Percentiles rank a stretch among this genome's conserved stretches.
These are phyloP conservation scores for Ephemerocybe angulata DNA, from an alignment of 768 basidiomycete species.

Conservation along the genomic window DNA sequence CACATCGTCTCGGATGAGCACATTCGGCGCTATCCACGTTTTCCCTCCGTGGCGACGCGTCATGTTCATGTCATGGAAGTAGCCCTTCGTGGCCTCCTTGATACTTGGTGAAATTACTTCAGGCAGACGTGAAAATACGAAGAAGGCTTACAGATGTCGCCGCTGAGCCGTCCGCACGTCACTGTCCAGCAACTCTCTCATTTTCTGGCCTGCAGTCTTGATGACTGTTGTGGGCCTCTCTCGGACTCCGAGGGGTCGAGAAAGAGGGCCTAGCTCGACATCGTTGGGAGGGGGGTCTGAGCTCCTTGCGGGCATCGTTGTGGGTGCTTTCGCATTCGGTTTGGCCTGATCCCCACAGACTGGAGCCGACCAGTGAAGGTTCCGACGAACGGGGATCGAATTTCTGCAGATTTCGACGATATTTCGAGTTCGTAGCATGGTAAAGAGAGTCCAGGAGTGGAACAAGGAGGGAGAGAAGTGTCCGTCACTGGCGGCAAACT, in stretches of 20 bases:
- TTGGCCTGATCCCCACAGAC: too few species aligned
- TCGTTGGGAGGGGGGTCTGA: too few species aligned
- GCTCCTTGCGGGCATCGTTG: too few species aligned
- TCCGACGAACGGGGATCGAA: too few species aligned
- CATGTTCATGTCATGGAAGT: constrained; percentile 81
- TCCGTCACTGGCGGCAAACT: too few species aligned
- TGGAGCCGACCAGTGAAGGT: too few species aligned
- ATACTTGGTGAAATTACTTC: constrained; percentile 27
- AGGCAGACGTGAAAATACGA: background rate
- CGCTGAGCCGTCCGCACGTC: constrained; percentile 70
- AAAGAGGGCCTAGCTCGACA: constrained; percentile 43
- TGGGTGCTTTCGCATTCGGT: too few species aligned
- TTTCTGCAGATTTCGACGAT: too few species aligned
- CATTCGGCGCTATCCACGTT: constrained; percentile 88
- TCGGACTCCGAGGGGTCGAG: constrained; percentile 72
- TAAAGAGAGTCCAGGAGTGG: too few species aligned
- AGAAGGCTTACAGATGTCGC: constrained; percentile 47
- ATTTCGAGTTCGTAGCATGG: too few species aligned
- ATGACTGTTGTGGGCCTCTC: constrained; percentile 59
- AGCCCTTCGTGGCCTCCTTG: constrained; percentile 67
- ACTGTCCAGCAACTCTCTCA: constrained; percentile 67
- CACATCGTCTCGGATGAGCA: constrained; percentile 88
- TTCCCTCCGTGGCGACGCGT: constrained; percentile 85
- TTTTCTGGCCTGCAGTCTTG: constrained; percentile 57
- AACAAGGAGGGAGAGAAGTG: too few species aligned